Evolutionary conservation across 208 protist genomes (phyloP).

Genomic region (Acanthamoeba rhysodes): DNA sequence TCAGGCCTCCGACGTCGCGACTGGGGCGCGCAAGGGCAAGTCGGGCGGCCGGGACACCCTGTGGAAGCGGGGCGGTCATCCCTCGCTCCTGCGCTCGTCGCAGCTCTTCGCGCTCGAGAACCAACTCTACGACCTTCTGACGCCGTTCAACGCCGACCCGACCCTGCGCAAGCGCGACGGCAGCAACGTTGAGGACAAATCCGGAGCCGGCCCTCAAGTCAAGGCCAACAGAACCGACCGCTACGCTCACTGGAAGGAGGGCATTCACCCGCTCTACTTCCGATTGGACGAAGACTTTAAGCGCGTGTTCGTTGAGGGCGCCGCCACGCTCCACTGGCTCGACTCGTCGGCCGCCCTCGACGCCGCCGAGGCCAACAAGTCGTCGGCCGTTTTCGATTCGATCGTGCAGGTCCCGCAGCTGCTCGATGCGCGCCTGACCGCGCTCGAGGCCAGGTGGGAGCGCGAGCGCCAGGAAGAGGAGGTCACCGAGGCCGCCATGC

Average conservation of each 20-base stretch:
- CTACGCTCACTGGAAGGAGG: constrained; percentile 65
- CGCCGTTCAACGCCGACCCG: constrained; percentile 34
- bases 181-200: background rate
- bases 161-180: background rate
- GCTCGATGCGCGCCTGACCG: constrained; percentile 13
- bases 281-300: constrained; percentile 64
- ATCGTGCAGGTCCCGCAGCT: background rate
- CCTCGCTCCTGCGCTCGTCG: constrained; percentile 11
- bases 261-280: constrained; percentile 23
- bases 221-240: background rate
- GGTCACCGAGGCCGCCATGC: constrained; percentile 18
- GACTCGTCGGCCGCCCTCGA: background rate
- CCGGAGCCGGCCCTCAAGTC: background rate
- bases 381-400: background rate
- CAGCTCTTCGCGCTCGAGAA: constrained; percentile 27
- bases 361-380: background rate
- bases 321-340: constrained; percentile 58
- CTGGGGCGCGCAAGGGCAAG: background rate
- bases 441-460: constrained; percentile 9
- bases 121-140: background rate
- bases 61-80: constrained; percentile 54
- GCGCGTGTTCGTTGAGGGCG: constrained; percentile 23
- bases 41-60: background rate
- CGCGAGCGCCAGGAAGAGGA: constrained; percentile 23
- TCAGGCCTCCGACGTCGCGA: background rate